Conservation (phyloP, 441 rosid species). For the Syzygium syzygioides region DNA sequence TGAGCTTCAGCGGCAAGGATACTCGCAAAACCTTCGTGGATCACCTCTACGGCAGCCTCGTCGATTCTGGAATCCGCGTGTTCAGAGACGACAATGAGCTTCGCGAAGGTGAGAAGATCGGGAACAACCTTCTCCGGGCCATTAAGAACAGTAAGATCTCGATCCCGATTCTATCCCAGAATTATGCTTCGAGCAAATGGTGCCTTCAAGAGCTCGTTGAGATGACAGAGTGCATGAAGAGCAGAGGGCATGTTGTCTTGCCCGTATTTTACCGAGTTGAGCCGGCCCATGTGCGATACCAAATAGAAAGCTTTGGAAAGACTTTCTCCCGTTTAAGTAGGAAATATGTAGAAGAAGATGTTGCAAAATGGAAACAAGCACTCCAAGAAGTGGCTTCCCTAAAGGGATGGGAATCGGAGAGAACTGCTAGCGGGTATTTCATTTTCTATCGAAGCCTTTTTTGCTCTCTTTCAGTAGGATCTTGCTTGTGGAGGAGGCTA, state of each 20-base stretch:
- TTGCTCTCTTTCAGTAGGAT: background rate
- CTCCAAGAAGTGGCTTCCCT: background rate
- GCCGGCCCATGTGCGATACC: background rate
- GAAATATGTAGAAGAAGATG: accelerated
- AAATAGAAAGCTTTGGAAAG: accelerated
- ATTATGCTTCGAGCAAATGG: background rate
- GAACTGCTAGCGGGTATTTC: background rate
- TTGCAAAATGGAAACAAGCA: background rate
- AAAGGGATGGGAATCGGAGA: background rate
- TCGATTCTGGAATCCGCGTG: accelerated
- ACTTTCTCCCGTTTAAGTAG: background rate
- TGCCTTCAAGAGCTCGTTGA: background rate
- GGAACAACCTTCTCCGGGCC: background rate
- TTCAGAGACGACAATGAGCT: background rate
- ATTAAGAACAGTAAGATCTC: background rate
- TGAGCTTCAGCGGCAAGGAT: background rate
- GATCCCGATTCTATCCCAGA: background rate
- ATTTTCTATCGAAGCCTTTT: background rate
- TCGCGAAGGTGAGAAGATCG: background rate
- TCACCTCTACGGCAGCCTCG: background rate
- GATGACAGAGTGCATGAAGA: background rate
- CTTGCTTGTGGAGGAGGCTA: too few species aligned
- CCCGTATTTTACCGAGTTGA: background rate
- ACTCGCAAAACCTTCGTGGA: background rate
- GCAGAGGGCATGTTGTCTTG: accelerated